Percentiles rank a stretch among this genome's conserved stretches.
phyloP scores from a whole-genome alignment of 2,329 filamentous ascomycete species.

The Westerdykella sp. region DNA sequence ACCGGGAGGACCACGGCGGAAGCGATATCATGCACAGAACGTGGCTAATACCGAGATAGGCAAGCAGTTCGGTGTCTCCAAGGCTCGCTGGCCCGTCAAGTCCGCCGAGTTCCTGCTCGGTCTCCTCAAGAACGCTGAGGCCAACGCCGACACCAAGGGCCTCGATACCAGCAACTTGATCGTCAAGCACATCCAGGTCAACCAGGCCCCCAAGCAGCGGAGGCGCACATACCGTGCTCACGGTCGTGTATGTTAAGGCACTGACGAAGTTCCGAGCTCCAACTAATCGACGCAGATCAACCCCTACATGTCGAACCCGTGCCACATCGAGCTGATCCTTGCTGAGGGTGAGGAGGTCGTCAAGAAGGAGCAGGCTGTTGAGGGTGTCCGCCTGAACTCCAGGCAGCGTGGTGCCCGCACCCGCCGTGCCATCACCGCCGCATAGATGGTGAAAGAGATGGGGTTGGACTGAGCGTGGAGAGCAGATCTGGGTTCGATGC shows the following conservation, averaged over 20 bases:
- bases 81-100: conserved; percentile 98
- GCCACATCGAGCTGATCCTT: conserved; percentile 99
- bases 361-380: conserved; percentile 71
- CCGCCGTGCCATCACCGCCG: conserved; percentile 56
- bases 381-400: conserved; percentile 66
- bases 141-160: conserved; percentile 44
- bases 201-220: conserved; percentile 99
- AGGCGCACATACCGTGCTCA: conserved; percentile 99
- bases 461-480: conserved; percentile 16
- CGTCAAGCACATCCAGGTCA: conserved; percentile 99
- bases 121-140: conserved; percentile 59
- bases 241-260: conserved; percentile 77
- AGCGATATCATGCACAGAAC: background rate
- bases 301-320: conserved; percentile 99
- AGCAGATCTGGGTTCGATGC: conserved; percentile 3
- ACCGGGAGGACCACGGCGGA: background rate
- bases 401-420: conserved; percentile 77
- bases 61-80: conserved; percentile 97
- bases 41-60: conserved; percentile 51
- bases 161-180: conserved; percentile 86
- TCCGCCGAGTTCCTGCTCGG: conserved; percentile 96
- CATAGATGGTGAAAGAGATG: conserved; percentile 32
- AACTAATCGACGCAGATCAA: conserved; percentile 65
- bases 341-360: conserved; percentile 96
- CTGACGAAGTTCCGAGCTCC: conserved; percentile 2